Evolutionary conservation across 768 basidiomycete genomes (phyloP).

Genomic region (Mrakia frigida): DNA sequence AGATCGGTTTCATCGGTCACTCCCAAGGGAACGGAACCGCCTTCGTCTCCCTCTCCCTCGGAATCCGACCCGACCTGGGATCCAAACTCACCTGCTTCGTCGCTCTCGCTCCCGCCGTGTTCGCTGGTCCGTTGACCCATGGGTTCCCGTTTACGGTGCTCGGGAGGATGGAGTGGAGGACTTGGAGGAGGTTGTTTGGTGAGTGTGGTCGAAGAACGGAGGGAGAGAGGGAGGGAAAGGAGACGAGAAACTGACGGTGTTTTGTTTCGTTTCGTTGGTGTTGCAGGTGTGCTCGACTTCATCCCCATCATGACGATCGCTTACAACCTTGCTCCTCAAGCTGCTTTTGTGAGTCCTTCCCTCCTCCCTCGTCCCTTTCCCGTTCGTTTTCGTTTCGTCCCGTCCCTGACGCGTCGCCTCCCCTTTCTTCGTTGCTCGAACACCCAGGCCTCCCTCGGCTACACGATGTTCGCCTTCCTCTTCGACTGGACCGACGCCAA

Average conservation of each 20-base stretch:
- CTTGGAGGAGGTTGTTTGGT: conserved; percentile 50
- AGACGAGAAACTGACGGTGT: not conserved
- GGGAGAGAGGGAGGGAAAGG: too few relatives aligned
- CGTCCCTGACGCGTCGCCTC: not conserved
- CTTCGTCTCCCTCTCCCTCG: conserved; percentile 50
- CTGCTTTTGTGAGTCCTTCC: conserved; percentile 43
- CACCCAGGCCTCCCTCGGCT: conserved; percentile 27
- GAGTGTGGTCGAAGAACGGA: not conserved
- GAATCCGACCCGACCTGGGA: conserved; percentile 51
- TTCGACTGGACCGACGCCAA: conserved; percentile 51
- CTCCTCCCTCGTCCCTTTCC: not conserved
- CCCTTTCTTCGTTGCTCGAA: too few relatives aligned
- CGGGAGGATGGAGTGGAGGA: conserved; percentile 49
- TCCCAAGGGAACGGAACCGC: conserved; percentile 53
- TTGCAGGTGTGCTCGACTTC: conserved; percentile 49
- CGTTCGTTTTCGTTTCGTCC: too few relatives aligned
- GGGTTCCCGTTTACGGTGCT: conserved; percentile 51
- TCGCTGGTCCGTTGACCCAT: conserved; percentile 50
- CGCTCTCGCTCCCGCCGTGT: conserved; percentile 53
- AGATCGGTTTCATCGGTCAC: conserved; percentile 53
- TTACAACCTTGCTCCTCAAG: conserved; percentile 49
- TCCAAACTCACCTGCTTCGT: conserved; percentile 49
- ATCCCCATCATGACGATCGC: conserved; percentile 52
- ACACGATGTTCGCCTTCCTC: conserved; percentile 51
- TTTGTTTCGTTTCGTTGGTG: not conserved